A percentile compares a stretch with the other conserved stretches of the same genome.
These are phyloP conservation scores for Rhizopus delemar DNA, from an alignment of 371 early-diverging fungal species.

Conservation along the genomic window DNA sequence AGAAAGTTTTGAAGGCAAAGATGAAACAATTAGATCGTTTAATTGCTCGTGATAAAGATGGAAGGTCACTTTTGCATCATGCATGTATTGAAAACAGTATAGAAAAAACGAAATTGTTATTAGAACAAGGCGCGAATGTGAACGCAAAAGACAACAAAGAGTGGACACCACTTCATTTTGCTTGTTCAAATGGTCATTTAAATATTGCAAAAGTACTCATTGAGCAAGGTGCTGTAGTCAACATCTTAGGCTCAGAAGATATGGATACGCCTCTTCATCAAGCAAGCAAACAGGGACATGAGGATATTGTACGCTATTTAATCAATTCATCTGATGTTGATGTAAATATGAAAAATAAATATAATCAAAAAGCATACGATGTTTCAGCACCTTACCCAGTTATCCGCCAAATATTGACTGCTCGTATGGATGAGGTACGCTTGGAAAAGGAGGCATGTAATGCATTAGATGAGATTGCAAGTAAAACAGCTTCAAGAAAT, in stretches of 20 bases:
- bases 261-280: slow-evolving; percentile 78
- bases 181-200: slow-evolving; percentile 66
- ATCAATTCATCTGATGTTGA: slow-evolving; percentile 69
- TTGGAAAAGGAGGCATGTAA: slow-evolving; percentile 37
- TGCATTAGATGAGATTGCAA: slow-evolving; percentile 38
- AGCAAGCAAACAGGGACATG: slow-evolving; percentile 64
- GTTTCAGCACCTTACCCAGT: slow-evolving; percentile 47
- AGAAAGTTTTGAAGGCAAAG: slow-evolving; percentile 23
- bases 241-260: slow-evolving; percentile 49
- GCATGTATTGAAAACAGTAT: slow-evolving; percentile 27
- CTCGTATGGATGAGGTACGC: slow-evolving; percentile 45
- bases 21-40: slow-evolving; percentile 42
- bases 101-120: slow-evolving; percentile 4
- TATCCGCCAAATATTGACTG: slow-evolving; percentile 41
- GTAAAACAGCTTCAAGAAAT: slow-evolving; percentile 34
- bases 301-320: slow-evolving; percentile 58
- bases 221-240: slow-evolving; percentile 71
- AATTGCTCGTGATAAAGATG: slow-evolving; percentile 28
- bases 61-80: slow-evolving; percentile 36
- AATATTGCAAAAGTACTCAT: slow-evolving; percentile 66
- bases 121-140: slow-evolving; percentile 75
- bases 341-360: slow-evolving; percentile 51
- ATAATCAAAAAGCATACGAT: slow-evolving; percentile 57
- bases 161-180: slow-evolving; percentile 83
- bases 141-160: slow-evolving; percentile 66